Conservation (phyloP, 768 basidiomycete genomes). For the Tylopilus cervinicoccineus region DNA sequence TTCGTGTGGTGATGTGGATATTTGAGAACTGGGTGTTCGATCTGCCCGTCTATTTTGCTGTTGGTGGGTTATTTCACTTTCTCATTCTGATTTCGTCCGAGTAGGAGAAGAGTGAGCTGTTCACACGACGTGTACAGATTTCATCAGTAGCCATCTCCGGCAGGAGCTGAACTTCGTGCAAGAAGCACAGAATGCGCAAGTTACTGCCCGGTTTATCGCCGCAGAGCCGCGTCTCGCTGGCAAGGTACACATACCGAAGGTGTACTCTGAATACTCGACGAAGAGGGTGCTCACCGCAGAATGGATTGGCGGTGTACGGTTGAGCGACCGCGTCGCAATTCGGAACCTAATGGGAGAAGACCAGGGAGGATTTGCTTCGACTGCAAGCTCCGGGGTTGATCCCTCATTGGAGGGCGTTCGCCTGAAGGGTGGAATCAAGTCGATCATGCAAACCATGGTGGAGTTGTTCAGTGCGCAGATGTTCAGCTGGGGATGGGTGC, state of each 20-base stretch:
- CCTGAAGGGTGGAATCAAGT: conserved; percentile 56
- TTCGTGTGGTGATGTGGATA: conserved; percentile 72
- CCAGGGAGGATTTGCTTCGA: background rate
- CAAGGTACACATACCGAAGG: conserved; percentile 75
- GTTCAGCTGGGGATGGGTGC: conserved; percentile 89
- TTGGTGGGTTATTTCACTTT: conserved; percentile 44
- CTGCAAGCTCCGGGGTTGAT: background rate
- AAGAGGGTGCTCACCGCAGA: conserved; percentile 79
- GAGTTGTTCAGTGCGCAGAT: conserved; percentile 87
- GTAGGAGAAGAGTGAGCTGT: background rate
- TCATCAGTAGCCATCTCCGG: conserved; percentile 76
- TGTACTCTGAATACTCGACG: conserved; percentile 68
- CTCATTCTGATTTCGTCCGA: background rate
- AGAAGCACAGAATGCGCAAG: conserved; percentile 74
- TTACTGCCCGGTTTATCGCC: conserved; percentile 64
- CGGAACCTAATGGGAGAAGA: conserved; percentile 56
- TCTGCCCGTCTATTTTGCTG: conserved; percentile 76
- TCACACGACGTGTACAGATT: conserved; percentile 42
- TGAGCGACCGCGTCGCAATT: conserved; percentile 61
- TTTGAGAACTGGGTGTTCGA: conserved; percentile 81
- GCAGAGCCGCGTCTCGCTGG: conserved; percentile 65
- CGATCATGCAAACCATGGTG: conserved; percentile 83
- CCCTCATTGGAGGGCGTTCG: conserved; percentile 17
- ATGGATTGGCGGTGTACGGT: conserved; percentile 76
- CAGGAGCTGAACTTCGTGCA: conserved; percentile 78